These are phyloP conservation scores for Annulohypoxylon nitens DNA, from an alignment of 495 filamentous ascomycete genomes.

Conservation along the genomic window DNA sequence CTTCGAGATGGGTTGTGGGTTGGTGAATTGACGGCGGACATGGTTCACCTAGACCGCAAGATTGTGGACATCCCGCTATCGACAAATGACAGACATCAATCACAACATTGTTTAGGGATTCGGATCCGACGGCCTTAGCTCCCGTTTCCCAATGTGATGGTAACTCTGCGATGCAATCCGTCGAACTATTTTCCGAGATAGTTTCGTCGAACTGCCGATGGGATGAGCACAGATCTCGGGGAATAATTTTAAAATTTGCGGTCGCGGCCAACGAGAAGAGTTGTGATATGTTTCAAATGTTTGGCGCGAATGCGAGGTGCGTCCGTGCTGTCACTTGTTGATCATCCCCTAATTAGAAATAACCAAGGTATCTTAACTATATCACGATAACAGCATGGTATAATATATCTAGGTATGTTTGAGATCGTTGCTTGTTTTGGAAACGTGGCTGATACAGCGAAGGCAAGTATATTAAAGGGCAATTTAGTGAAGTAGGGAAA, in stretches of 20 bases:
- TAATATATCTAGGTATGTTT: not conserved
- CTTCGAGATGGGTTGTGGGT: not conserved
- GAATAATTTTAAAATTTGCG: constrained; percentile 13
- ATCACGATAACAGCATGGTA: not conserved
- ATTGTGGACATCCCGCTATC: not conserved
- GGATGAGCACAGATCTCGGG: constrained; percentile 23
- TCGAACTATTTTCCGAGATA: constrained; percentile 3
- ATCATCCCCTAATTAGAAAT: constrained; percentile 3
- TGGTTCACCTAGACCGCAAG: constrained; percentile 3
- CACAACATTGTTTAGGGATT: not conserved
- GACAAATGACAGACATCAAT: not conserved
- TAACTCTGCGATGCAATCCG: not conserved
- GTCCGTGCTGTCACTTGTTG: constrained; percentile 26
- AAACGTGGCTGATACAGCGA: not conserved
- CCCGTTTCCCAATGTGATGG: not conserved
- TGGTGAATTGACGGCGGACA: not conserved
- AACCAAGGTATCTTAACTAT: not conserved
- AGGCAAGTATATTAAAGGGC: not conserved
- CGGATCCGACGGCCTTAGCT: not conserved
- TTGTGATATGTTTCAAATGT: constrained; percentile 28
- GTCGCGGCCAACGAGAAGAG: not conserved
- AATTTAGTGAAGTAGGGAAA: constrained; percentile 5
- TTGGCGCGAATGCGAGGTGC: constrained; percentile 3
- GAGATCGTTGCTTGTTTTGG: constrained; percentile 4
- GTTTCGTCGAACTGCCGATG: not conserved